phyloP scores from a whole-genome alignment of 495 filamentous ascomycete genomes.

The Penicillium manginii region DNA sequence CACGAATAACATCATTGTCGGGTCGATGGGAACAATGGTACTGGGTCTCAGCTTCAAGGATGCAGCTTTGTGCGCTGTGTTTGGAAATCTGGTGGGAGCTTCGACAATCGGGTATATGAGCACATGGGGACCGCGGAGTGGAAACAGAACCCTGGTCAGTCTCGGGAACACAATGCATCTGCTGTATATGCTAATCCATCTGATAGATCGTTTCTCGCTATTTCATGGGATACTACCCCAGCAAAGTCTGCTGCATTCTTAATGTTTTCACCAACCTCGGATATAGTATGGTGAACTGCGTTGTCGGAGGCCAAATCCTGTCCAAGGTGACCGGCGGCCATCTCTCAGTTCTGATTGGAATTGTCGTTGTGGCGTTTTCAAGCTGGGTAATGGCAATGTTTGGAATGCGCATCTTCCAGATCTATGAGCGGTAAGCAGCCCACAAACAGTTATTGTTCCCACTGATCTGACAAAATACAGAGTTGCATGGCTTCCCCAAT shows the following conservation, averaged over 20 bases:
- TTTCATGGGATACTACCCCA: constrained; percentile 79
- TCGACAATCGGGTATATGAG: constrained; percentile 69
- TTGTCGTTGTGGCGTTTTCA: constrained; percentile 65
- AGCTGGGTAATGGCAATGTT: constrained; percentile 70
- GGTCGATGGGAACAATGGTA: constrained; percentile 67
- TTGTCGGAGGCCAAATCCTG: constrained; percentile 58
- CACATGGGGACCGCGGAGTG: constrained; percentile 72
- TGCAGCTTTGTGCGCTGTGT: constrained; percentile 63
- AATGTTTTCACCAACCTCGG: constrained; percentile 74
- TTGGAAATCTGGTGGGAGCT: constrained; percentile 64
- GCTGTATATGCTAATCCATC: constrained; percentile 9
- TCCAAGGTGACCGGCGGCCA: constrained; percentile 59
- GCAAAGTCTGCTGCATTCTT: constrained; percentile 66
- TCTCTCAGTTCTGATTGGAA: constrained; percentile 68
- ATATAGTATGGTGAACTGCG: constrained; percentile 66
- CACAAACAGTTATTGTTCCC: not conserved
- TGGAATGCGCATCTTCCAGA: constrained; percentile 73
- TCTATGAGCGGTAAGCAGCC: constrained; percentile 58
- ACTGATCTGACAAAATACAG: constrained; percentile 31
- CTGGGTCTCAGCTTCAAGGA: constrained; percentile 69
- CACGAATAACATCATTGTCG: constrained; percentile 71
- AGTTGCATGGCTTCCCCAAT: constrained; percentile 71
- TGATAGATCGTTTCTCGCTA: constrained; percentile 67
- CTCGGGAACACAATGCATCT: not conserved
- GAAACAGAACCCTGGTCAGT: constrained; percentile 70